Conservation (phyloP, 2,329 filamentous ascomycete species). For the Teratosphaeria gauchensis region DNA sequence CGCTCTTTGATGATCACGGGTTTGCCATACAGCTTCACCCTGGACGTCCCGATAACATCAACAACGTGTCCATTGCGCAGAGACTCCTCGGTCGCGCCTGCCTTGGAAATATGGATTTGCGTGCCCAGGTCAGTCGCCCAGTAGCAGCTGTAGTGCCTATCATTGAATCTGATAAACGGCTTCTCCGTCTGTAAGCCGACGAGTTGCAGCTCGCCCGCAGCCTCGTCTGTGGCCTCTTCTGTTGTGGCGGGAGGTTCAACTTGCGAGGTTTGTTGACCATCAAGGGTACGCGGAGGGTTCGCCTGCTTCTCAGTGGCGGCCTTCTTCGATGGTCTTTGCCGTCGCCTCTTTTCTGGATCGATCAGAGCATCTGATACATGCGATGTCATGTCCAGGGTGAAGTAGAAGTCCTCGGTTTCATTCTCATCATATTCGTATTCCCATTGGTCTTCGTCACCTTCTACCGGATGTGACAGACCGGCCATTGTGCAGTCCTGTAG, state of each 20-base stretch:
- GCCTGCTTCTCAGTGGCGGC: neutral
- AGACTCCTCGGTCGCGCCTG: constrained; percentile 31
- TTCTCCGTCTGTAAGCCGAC: constrained; percentile 69
- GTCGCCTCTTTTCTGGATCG: neutral
- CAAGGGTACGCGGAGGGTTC: neutral
- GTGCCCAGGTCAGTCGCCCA: constrained; percentile 83
- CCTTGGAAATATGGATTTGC: constrained; percentile 50
- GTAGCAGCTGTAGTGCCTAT: constrained; percentile 64
- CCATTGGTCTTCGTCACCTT: constrained; percentile 42
- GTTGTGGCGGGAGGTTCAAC: neutral
- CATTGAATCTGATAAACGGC: constrained; percentile 71
- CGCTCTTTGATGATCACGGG: constrained; percentile 44
- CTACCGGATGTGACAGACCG: constrained; percentile 5
- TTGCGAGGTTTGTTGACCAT: neutral
- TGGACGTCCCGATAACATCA: constrained; percentile 63
- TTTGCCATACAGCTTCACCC: constrained; percentile 58
- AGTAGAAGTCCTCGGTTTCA: constrained; percentile 50
- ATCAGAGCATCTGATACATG: constrained; percentile 18
- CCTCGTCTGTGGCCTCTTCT: constrained; percentile 16
- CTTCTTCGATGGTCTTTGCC: neutral
- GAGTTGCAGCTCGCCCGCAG: constrained; percentile 53
- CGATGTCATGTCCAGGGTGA: constrained; percentile 49
- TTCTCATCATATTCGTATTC: constrained; percentile 52
- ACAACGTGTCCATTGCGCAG: constrained; percentile 47
- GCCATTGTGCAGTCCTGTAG: neutral